Evolutionary conservation across 805 yeast genomes (phyloP), one percentile per base, ranked within the genome.

Genomic region (Priceomyces haplophilus): DNA sequence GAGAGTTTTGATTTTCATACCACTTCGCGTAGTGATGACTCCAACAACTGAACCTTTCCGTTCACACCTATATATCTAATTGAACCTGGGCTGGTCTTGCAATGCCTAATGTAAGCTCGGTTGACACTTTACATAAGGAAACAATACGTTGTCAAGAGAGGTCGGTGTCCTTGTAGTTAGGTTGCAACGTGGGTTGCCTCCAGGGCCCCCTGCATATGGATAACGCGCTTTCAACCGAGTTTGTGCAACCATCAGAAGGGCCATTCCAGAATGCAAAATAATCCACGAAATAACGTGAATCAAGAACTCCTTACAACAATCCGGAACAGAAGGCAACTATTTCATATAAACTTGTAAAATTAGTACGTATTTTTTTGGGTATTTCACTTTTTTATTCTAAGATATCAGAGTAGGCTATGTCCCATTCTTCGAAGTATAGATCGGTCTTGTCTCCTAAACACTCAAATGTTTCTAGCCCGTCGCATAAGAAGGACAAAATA

Each of bases 401-500:
- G 37, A 34, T 20, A 7, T 19, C 5, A 34, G 37, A 34, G 37
- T n/a, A 19, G 25, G 23, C 27, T 15, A 48, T 45, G 50, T 47
- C 50, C 25, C 36, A 55, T n/a, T 52, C 56, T 25, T 42, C 52
- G 3, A 45, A 47, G 34, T 42, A 46, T 30, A 46, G 61, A 31
- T 41, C 57, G 34, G 55, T 50, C 19, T 54, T 56, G 43, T 56
- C 60, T 8, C 61, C 61, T 27, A 56, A 54, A 39, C 51, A 51
- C 8, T 42, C 56, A 24, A 56, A 56, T 45, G 34, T 42, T 24
- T 38, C 42, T 34, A 45, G 45, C 38, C 50, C 46, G 37, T 52
- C 49, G 23, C 55, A 45, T 21, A 41, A 27, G 38, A 46, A 45
- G 39, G 34, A 33, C n/a, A 38, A 39, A 27, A 15, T 38, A 13